Base-by-base conservation (phyloP, 2,329 filamentous ascomycete genomes). In the Grosmannia penicillata region DNA sequence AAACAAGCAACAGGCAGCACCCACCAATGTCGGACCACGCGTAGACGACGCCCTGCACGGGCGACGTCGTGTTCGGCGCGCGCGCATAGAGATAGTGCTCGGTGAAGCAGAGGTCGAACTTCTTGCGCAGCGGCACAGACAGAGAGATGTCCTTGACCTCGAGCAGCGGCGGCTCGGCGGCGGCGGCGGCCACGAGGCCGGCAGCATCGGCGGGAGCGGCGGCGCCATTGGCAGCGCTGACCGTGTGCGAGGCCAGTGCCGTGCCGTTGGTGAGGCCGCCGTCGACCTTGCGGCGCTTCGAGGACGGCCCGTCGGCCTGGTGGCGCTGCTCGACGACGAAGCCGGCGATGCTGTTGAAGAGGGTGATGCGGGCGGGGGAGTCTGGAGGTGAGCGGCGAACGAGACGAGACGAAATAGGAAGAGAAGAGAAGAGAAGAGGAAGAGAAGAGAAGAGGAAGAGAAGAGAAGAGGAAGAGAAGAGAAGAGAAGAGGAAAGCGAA, bases 111-210 rank as follows among this genome's bases (percentile, higher is more conserved):
- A 81, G 53, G 45, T 75, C 72, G 47, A 74, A 74, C 55, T 80
- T 82, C 57, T 81, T 82, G 45, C 77, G 64, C 56, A 76, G 72
- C 0, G 77, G 77, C 4, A 78, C 64, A 1, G 73, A 70, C n/a
- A 80, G 63, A 0, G 75, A 80, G 17, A 81, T 74, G 32, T 79
- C 76, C 53, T 75, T 76, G 42, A 80, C 62, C 45, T 70, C 70
- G 15, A 79, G 59, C 21, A 78, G 54, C 0, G 78, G 56, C 7
- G 61, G 49, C 47, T 78, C 72, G 6, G 60, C 56, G 2, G 60
- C 58, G 0, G 45, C 43, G 0, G 40, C 40, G 2, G 18, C 29
- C 8, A 33, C 25, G 13, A 18, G 23, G 11, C 27, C 36, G 6
- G 55, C 55, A 24, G 49, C 52, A 40, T 45, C 42, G 36, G 37